phyloP scores from a whole-genome alignment of 1,139 yeast genomes.

The Blastobotrys petasosporus region DNA sequence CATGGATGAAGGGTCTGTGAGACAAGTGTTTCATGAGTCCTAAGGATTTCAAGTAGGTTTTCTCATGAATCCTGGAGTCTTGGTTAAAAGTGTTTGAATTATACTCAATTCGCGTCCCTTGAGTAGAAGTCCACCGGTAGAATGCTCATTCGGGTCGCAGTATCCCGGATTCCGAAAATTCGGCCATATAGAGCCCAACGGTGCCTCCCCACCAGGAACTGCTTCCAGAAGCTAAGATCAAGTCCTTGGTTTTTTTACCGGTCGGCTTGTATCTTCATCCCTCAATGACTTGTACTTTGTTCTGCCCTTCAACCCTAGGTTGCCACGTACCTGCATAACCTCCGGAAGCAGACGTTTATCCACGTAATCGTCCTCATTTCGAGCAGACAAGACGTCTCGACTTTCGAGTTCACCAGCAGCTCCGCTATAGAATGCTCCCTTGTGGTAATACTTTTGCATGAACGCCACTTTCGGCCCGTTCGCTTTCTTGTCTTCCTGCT shows the following conservation, averaged over 20 bases:
- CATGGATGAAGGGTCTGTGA: too few relatives aligned
- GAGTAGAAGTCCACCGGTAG: too few relatives aligned
- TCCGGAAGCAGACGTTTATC: slow-evolving; percentile 30
- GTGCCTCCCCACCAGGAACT: too few relatives aligned
- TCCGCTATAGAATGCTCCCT: slow-evolving; percentile 33
- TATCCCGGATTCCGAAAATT: too few relatives aligned
- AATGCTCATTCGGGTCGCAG: too few relatives aligned
- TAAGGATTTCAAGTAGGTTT: too few relatives aligned
- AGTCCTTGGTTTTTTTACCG: neutral
- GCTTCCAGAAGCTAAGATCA: neutral
- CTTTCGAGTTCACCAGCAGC: slow-evolving; percentile 30
- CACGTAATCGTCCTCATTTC: slow-evolving; percentile 28
- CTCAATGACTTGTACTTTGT: slow-evolving; percentile 22
- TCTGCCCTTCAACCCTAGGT: slow-evolving; percentile 29
- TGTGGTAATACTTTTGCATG: slow-evolving; percentile 32
- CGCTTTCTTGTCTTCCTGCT: slow-evolving; percentile 15
- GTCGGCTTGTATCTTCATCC: slow-evolving; percentile 29
- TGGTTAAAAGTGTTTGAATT: too few relatives aligned
- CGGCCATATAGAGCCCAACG: too few relatives aligned
- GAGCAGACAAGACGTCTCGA: slow-evolving; percentile 27
- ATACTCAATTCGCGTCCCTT: too few relatives aligned
- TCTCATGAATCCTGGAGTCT: too few relatives aligned
- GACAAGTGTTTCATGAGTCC: too few relatives aligned
- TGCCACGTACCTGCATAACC: slow-evolving; percentile 28
- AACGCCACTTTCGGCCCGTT: slow-evolving; percentile 14